Evolutionary conservation across 306 rosid species (phyloP).

Genomic region (Psophocarpus tetragonolobus): DNA sequence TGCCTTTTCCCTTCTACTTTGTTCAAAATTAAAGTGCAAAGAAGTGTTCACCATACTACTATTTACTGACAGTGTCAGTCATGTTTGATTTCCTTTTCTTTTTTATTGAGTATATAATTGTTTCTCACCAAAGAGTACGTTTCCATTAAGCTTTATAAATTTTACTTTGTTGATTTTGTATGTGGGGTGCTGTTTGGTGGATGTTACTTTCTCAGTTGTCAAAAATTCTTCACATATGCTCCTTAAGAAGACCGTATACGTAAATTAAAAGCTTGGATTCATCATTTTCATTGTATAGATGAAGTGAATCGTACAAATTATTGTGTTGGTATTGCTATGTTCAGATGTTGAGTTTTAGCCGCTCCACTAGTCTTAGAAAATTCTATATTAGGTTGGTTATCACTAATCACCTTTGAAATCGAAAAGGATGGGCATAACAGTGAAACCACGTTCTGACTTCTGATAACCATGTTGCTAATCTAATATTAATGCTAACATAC

Average conservation of each 20-base stretch:
- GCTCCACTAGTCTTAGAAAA: constrained; percentile 12
- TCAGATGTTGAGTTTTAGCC: constrained; percentile 12
- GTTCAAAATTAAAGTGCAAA: constrained; percentile 2
- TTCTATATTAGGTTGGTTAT: constrained; percentile 31
- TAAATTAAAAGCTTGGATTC: neutral
- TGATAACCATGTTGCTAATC: neutral
- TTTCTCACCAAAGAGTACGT: neutral
- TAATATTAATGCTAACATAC: neutral
- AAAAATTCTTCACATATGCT: constrained; percentile 1
- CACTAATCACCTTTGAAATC: constrained; percentile 21
- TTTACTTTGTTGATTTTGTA: constrained; percentile 12
- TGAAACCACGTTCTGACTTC: constrained; percentile 1
- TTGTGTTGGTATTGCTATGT: neutral
- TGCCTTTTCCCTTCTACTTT: neutral
- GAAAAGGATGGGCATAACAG: constrained; percentile 16
- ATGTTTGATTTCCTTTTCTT: neutral
- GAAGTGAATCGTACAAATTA: neutral
- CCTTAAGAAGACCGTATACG: constrained; percentile 6
- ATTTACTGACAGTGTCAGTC: neutral
- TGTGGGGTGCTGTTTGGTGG: constrained; percentile 35
- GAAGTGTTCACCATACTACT: neutral
- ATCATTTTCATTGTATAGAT: neutral
- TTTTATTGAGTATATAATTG: neutral
- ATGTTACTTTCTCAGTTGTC: constrained; percentile 21
- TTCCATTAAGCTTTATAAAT: constrained; percentile 5